Evolutionary conservation across 2,329 filamentous ascomycete species (phyloP).

Genomic region (Fusarium anguioides): DNA sequence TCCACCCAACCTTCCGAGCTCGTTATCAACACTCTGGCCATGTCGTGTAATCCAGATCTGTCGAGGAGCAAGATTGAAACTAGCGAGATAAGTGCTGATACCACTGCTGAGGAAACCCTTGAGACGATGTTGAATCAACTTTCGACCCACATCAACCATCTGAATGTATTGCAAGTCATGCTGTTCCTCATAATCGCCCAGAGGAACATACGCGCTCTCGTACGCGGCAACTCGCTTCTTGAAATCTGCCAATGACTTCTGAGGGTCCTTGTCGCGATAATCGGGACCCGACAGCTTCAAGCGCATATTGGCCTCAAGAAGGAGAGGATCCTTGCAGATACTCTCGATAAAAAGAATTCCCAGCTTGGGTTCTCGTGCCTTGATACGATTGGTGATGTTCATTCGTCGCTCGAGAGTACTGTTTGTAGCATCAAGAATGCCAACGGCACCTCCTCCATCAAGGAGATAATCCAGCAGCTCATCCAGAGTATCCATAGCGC

Average conservation of each 20-base stretch:
- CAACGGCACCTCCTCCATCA: slow-evolving; percentile 83
- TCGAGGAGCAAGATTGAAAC: slow-evolving; percentile 93
- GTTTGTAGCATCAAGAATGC: slow-evolving; percentile 97
- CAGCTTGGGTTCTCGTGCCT: slow-evolving; percentile 83
- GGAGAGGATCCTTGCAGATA: slow-evolving; percentile 83
- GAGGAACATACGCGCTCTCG: slow-evolving; percentile 90
- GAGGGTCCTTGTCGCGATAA: slow-evolving; percentile 92
- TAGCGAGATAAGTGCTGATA: slow-evolving; percentile 93
- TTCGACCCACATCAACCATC: slow-evolving; percentile 97
- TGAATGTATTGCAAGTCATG: slow-evolving; percentile 94
- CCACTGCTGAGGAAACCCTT: slow-evolving; percentile 92
- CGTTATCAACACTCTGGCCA: slow-evolving; percentile 90
- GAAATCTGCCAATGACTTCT: slow-evolving; percentile 87
- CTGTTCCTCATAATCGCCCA: slow-evolving; percentile 91
- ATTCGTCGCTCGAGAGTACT: slow-evolving; percentile 89
- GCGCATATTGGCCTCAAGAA: slow-evolving; percentile 96
- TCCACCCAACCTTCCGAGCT: slow-evolving; percentile 88
- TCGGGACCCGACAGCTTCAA: slow-evolving; percentile 95
- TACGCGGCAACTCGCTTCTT: slow-evolving; percentile 92
- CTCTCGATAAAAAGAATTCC: slow-evolving; percentile 97
- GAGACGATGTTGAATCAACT: slow-evolving; percentile 90
- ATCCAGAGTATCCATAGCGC: slow-evolving; percentile 90
- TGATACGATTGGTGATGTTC: slow-evolving; percentile 84
- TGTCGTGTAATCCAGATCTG: slow-evolving; percentile 99
- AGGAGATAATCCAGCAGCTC: slow-evolving; percentile 93